These are phyloP conservation scores for Colletotrichum truncatum DNA, from an alignment of 2,329 filamentous ascomycete species.

Conservation along the genomic window DNA sequence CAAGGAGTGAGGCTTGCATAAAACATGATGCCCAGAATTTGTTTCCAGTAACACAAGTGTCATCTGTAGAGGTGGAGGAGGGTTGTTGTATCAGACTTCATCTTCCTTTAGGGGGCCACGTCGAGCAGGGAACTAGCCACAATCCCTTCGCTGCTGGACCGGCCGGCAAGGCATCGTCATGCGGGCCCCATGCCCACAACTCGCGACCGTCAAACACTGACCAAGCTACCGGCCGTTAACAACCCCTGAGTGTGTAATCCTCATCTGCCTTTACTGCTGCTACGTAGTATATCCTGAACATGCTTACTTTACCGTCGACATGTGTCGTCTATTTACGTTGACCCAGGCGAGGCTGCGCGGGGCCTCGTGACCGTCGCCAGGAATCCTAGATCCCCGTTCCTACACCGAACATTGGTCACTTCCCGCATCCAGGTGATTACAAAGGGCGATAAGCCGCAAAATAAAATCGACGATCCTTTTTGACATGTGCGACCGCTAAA, in stretches of 20 bases:
- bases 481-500: constrained; percentile 15
- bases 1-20: neutral
- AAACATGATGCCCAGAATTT: neutral
- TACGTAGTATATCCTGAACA: neutral
- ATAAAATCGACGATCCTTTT: constrained; percentile 23
- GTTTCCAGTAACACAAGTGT: constrained; percentile 11
- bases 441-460: constrained; percentile 13
- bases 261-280: neutral
- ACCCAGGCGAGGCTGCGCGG: neutral
- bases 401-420: constrained; percentile 19
- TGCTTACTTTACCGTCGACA: neutral
- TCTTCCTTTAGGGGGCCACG: neutral
- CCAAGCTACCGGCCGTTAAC: too few relatives aligned
- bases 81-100: neutral
- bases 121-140: neutral
- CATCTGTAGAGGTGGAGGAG: constrained; percentile 1
- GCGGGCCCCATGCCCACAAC: constrained; percentile 19
- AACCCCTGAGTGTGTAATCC: too few relatives aligned
- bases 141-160: neutral
- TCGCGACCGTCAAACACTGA: neutral
- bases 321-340: constrained; percentile 1
- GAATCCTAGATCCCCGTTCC: constrained; percentile 16
- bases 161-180: constrained; percentile 10
- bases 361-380: constrained; percentile 16
- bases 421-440: constrained; percentile 7